Conservation (phyloP, 306 rosid genomes). For the Pterocarpus macrocarpus region DNA sequence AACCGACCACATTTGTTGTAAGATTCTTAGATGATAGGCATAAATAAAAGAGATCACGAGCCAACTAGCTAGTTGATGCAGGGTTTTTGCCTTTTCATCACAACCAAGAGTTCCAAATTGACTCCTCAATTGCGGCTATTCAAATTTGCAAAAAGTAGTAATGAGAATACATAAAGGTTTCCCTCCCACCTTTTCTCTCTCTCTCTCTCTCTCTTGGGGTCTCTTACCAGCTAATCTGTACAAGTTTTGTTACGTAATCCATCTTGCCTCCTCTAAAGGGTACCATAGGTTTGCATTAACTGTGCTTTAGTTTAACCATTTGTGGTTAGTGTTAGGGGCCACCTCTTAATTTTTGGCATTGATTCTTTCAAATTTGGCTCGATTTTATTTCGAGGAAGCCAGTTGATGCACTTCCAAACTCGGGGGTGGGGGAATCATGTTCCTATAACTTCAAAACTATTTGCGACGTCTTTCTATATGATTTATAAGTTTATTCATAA, state of each 20-base stretch:
- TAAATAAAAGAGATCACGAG: neutral
- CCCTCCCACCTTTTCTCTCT: neutral
- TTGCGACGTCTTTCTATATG: no score
- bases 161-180: neutral
- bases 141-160: constrained; percentile 33
- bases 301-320: neutral
- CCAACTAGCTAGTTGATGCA: neutral
- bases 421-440: no score
- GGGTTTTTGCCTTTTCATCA: constrained; percentile 54
- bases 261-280: constrained; percentile 53
- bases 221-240: neutral
- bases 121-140: constrained; percentile 53
- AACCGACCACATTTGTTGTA: constrained; percentile 28
- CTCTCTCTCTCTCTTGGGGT: neutral
- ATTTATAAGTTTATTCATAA: neutral
- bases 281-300: neutral
- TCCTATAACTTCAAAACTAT: no score
- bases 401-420: no score
- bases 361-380: constrained; percentile 37
- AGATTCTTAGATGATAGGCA: constrained; percentile 37
- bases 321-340: neutral
- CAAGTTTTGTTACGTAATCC: constrained; percentile 27
- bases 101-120: constrained; percentile 52
- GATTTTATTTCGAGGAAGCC: no score
- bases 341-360: neutral